Evolutionary conservation across 2,329 filamentous ascomycete genomes (phyloP).

Genomic region (Volutella citrinella): DNA sequence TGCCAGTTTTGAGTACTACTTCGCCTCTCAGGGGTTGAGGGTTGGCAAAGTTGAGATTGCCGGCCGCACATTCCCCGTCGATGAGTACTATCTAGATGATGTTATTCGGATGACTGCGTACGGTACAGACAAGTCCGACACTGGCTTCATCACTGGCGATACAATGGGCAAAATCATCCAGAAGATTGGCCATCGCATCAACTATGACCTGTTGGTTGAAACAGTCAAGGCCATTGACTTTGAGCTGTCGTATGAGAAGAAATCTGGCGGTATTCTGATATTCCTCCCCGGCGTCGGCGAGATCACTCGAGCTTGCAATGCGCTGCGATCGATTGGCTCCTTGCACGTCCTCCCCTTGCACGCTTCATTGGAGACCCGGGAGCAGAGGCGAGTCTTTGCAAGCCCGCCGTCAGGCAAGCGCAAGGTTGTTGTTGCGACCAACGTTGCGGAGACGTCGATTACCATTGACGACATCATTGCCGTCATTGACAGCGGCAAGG

Average conservation of each 20-base stretch:
- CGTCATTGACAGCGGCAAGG: constrained; percentile 90
- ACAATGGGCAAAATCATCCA: constrained; percentile 69
- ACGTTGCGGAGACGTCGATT: constrained; percentile 97
- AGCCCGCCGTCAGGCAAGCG: constrained; percentile 73
- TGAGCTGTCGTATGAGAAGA: constrained; percentile 63
- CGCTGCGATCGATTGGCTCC: constrained; percentile 57
- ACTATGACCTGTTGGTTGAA: constrained; percentile 81
- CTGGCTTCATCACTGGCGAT: constrained; percentile 45
- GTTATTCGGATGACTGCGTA: constrained; percentile 79
- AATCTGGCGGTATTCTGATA: constrained; percentile 81
- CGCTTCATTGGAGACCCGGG: constrained; percentile 82
- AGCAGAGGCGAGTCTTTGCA: constrained; percentile 85
- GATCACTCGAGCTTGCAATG: constrained; percentile 76
- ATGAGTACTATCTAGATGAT: constrained; percentile 88
- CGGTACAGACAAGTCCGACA: constrained; percentile 47
- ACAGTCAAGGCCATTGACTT: constrained; percentile 79
- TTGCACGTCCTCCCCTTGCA: constrained; percentile 85
- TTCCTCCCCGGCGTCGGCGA: constrained; percentile 92
- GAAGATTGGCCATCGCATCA: constrained; percentile 77
- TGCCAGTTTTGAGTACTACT: constrained; percentile 79
- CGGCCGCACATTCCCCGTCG: constrained; percentile 84
- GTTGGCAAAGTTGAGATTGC: constrained; percentile 85
- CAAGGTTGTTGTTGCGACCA: constrained; percentile 92
- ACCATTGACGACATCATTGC: constrained; percentile 97
- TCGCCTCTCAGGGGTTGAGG: constrained; percentile 61